Base-by-base conservation (phyloP, 768 basidiomycete species). In the Mycena vitilis region DNA sequence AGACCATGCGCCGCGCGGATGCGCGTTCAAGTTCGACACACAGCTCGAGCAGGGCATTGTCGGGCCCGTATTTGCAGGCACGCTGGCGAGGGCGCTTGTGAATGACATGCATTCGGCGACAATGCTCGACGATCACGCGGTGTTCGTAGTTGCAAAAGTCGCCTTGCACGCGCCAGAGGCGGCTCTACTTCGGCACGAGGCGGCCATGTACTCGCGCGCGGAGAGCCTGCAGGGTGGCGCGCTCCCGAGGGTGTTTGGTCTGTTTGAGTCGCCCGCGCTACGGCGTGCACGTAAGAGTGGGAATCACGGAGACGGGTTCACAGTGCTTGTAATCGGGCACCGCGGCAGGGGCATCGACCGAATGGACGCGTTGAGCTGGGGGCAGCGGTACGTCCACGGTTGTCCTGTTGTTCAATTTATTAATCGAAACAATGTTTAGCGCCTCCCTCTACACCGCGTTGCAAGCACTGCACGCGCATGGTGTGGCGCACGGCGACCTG, bases 1-100 rank as follows among this genome's bases (percentile, higher is more conserved):
- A 30, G 30, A 30, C 30, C 30, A 30, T 30, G 30, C 30, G 30
- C 30, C 30, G 30, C 30, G 30, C 30, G 30, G 40, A 40, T 40
- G 40, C 15, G 40, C 7, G n/a, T 57, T 57, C 18, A 11, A 15
- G 13, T 56, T 66, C 36, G 44, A 54, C 42, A 25, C 53, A 44
- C 59, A 55, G 59, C 65, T 66, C 37, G 65, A 66, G n/a, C 59
- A 49, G n/a, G 65, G 65, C 2, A 53, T 66, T 40, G 59, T 66
- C 1, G 65, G 65, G 15, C 65, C 65, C 4, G 59, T 66, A 2
- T 66, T 66, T 30, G 51, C 60, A 8, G 65, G 65, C 25, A 62
- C 49, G 42, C 38, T 57, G 30, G 30, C 30, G 30, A 30, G 30
- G 30, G 30, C 2, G 30, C 2, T 30, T 5, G 30, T 30, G 30